Base-by-base conservation (phyloP, 192 early-diverging fungal genomes). In the Backusella sp. region DNA sequence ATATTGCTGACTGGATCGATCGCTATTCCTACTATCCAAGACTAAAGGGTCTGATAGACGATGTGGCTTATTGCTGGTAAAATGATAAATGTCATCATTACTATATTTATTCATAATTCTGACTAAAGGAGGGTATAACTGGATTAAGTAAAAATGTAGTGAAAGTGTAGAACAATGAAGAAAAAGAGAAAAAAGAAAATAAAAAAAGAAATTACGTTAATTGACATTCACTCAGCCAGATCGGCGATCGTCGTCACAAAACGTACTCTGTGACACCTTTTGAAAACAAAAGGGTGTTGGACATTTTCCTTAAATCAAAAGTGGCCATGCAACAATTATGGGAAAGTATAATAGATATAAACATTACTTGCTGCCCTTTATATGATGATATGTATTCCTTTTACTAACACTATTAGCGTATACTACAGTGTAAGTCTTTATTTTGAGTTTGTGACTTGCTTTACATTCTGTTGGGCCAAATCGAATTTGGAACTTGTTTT, bases 161-260 rank as follows among this genome's bases (percentile, higher is more conserved):
- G 42, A 67, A 56, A 36, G 35, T 75, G n/a, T 37, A 46, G 56
- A 73, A 46, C 23, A 36, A 79, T 59, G 23, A 46, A 46, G n/a
- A 66, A 44, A 65, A 49, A 7, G 39, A 42, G 66, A 49, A 66
- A 42, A 66, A 39, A 36, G 8, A 52, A 62, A 28, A 9, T 9
- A 62, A 62, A 62, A 62, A 59, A 26, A 59, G 23, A 62, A 62
- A 62, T 23, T 8, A 19, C 3, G 9, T 23, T 23, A 26, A 26
- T 12, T 59, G 23, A 23, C 21, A 59, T 26, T 12, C 9, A 59
- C 21, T 59, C 53, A 59, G 23, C 21, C 21, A 59, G 23, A 59
- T 59, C 23, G 6, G 11, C 11, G 53, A 26, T 26, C 21, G 21
- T 59, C 53, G 53, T 59, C 23, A 59, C 53, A 59, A 12, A 14